A percentile compares a stretch with the other conserved stretches of the same genome.
Evolutionary conservation across 1,284 basidiomycete species (phyloP).

Genomic region (Mrakiaceae sp.): DNA sequence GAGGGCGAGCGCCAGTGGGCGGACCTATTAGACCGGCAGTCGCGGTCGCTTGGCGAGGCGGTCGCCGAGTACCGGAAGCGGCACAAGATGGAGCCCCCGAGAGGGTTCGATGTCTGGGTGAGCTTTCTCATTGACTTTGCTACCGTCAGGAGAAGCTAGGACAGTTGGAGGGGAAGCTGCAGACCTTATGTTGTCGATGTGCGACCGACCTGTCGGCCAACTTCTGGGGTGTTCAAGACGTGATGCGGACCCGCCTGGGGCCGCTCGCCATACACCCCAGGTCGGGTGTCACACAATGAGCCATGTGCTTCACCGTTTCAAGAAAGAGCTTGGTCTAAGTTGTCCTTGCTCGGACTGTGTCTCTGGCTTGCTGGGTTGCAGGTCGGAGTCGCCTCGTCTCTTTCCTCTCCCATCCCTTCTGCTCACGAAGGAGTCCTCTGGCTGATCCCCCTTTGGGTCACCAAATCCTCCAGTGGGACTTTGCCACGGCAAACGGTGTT

Average conservation of each 20-base stretch:
- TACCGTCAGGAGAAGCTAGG: too few species aligned
- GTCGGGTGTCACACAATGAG: too few species aligned
- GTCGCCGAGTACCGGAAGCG: conserved; percentile 36
- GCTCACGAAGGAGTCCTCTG: not conserved
- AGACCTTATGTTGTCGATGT: too few species aligned
- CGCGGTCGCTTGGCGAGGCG: conserved; percentile 38
- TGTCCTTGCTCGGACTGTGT: not conserved
- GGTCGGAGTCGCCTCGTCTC: not conserved
- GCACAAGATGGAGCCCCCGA: conserved; percentile 36
- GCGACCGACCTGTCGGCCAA: too few species aligned
- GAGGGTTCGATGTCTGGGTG: conserved; percentile 34
- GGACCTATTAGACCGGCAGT: conserved; percentile 34
- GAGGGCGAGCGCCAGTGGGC: conserved; percentile 39
- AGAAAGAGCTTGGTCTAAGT: too few species aligned
- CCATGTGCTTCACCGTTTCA: too few species aligned
- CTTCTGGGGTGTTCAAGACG: too few species aligned
- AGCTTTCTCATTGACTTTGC: not conserved
- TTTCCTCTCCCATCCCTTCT: not conserved
- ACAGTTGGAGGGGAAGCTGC: too few species aligned
- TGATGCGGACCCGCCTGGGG: too few species aligned
- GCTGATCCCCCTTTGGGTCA: not conserved
- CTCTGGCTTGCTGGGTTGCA: not conserved
- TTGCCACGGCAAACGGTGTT: conserved; percentile 26
- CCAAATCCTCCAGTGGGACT: conserved; percentile 24
- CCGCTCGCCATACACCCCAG: too few species aligned